Base-by-base conservation (phyloP, 2,329 filamentous ascomycete species). In the Pseudogymnoascus sp. region DNA sequence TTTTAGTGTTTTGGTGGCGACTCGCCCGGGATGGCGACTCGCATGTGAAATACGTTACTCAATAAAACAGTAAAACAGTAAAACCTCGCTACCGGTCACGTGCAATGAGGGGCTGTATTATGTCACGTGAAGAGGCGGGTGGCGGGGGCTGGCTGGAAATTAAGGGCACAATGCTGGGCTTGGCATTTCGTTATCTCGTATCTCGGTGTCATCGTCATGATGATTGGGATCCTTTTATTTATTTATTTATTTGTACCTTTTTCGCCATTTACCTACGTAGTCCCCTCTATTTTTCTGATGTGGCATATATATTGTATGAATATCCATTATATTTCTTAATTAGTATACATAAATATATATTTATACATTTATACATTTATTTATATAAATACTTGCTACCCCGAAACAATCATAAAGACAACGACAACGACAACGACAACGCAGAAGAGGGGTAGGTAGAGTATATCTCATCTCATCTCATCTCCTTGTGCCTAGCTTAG, bases 101-200 rank as follows among this genome's bases (percentile, higher is more conserved):
- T 48, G 41, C 2, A 30, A 48, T 30, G 23, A 30, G 41, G 41
- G 41, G 41, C n/a, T 48, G 41, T 15, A n/a, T 48, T 28, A 28
- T 28, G 41, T 48, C 23, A 48, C 41, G 41, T 48, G 41, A 1
- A 8, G 18, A 28, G 9, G 18, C 8, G 7, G 19, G n/a, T n/a
- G 10, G 12, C 38, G 19, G 23, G 10, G 23, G 41, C 21, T 48
- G 23, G 41, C 41, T 48, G 41, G 41, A 48, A 48, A 48, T 48
- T 48, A 48, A 48, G 23, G 41, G 41, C 23, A 12, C 23, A 45
- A 45, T 45, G 3, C 26, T 41, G 12, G 41, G 23, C 45, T 52
- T 52, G 45, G 45, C 45, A 52, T 52, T 52, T 52, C 39, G 23
- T 52, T 48, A 48, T 48, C 41, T 52, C 23, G 23, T 30, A 52